phyloP scores from a whole-genome alignment of 768 basidiomycete species.

The Leccinellum luteum region DNA sequence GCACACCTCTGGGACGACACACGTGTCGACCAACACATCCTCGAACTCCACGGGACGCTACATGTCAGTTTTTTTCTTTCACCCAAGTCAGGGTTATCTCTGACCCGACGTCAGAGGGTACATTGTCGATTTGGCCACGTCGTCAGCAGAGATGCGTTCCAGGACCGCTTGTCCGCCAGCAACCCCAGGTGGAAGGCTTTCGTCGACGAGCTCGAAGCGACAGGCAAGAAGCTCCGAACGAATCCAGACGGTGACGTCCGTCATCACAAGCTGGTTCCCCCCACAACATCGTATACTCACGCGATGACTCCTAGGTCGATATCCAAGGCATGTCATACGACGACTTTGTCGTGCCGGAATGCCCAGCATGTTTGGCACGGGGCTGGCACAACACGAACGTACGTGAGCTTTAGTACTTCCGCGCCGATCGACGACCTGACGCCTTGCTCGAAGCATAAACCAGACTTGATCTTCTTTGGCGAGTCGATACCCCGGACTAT shows the following conservation, averaged over 20 bases:
- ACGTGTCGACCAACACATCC: constrained; percentile 43
- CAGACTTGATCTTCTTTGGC: constrained; percentile 85
- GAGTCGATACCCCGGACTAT: constrained; percentile 72
- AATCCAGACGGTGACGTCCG: constrained; percentile 93
- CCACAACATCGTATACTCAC: background rate
- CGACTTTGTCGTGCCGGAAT: constrained; percentile 78
- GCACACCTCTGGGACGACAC: constrained; percentile 40
- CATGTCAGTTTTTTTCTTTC: constrained; percentile 60
- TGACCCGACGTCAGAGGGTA: constrained; percentile 49
- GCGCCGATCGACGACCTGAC: constrained; percentile 21
- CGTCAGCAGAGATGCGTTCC: constrained; percentile 66
- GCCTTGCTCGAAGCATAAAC: constrained; percentile 54
- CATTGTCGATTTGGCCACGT: constrained; percentile 73
- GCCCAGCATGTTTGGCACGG: constrained; percentile 61
- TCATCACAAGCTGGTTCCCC: constrained; percentile 7
- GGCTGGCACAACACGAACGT: constrained; percentile 62
- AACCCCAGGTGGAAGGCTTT: constrained; percentile 82
- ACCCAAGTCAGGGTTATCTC: no score
- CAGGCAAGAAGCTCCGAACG: constrained; percentile 62
- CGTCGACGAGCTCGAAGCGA: constrained; percentile 58
- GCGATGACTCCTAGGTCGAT: constrained; percentile 54
- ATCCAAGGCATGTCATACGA: constrained; percentile 75
- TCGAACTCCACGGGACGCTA: constrained; percentile 88
- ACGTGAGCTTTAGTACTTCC: constrained; percentile 5
- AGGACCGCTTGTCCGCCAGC: constrained; percentile 62